Base-by-base conservation (phyloP, 345 rosid genomes). In the Tarenaya hassleriana region DNA sequence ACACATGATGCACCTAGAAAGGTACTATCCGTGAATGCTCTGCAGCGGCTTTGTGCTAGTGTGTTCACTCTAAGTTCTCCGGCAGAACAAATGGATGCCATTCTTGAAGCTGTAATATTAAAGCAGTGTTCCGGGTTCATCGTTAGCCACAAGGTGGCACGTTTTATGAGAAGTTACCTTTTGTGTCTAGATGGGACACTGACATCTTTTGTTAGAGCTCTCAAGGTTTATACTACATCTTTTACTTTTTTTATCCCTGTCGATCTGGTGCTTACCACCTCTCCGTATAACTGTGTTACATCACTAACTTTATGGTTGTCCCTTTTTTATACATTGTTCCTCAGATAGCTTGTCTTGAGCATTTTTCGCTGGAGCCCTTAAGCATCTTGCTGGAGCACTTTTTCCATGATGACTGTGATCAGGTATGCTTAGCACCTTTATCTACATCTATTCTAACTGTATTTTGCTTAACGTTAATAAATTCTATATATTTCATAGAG, bases 281-380 rank as follows among this genome's bases (percentile, higher is more conserved):
- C 29, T 24, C 5, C 5, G 29, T 24, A 5, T 47, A 52, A 35
- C 52, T 40, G 12, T 47, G 50, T 34, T 5, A 33, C 29, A 52
- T 33, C 16, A 11, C 47, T 47, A 33, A 53, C 17, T 53, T 24
- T 38, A 16, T 47, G 56, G 9, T 24, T 53, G 13, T 13, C 58
- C 48, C 18, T 50, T 50, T 61, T 37, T 48, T 61, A 13, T 54
- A 19, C 47, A 35, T 47, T 55, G 32, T 54, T 75, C 67, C 51
- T 50, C 87, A 92, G 98, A 76, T 84, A 60, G 95, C 96, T 33
- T 92, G 96, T 66, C 77, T 64, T 61, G 90, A 83, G 44, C 96
- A 92, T 67, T 88, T 92, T 66, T 75, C 76, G 48, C 32, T 60
- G 63, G 95, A 82, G 72, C 82, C 95, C 39, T 52, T 79, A 40